Percentiles rank a stretch among this genome's conserved stretches.
Conservation (phyloP, 805 yeast genomes). For the Saccharomycopsis microspora region DNA sequence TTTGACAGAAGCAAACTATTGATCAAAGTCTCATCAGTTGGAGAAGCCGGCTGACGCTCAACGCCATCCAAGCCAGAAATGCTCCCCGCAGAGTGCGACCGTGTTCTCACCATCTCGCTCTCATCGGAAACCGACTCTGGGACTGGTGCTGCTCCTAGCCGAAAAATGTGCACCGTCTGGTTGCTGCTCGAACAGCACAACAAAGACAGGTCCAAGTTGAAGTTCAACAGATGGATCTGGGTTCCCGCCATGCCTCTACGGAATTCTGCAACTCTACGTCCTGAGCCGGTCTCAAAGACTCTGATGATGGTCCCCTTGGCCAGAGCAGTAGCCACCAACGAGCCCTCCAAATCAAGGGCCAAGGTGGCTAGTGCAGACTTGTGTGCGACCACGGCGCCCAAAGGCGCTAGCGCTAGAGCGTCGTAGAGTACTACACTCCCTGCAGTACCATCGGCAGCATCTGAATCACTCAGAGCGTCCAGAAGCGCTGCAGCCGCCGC, state of each 20-base stretch:
- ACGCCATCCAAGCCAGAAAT: background rate
- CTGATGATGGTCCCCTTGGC: constrained; percentile 83
- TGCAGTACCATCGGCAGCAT: constrained; percentile 10
- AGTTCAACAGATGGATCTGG: constrained; percentile 38
- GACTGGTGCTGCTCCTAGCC: constrained; percentile 22
- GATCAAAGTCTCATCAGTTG: constrained; percentile 14
- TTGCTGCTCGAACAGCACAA: constrained; percentile 51
- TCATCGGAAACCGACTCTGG: constrained; percentile 4
- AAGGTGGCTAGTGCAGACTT: constrained; percentile 62
- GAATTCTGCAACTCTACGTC: constrained; percentile 52
- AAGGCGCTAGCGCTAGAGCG: constrained; percentile 57
- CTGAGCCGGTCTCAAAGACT: constrained; percentile 55
- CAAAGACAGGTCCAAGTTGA: constrained; percentile 37
- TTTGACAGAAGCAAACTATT: constrained; percentile 8
- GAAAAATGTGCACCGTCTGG: constrained; percentile 55
- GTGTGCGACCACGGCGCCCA: constrained; percentile 81
- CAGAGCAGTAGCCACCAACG: constrained; percentile 78
- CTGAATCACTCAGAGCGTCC: constrained; percentile 15
- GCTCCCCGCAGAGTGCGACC: background rate
- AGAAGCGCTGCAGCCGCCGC: constrained; percentile 20
- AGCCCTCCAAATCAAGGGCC: constrained; percentile 64
- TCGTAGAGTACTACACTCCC: constrained; percentile 79
- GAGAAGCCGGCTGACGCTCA: constrained; percentile 4
- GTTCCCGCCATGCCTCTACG: constrained; percentile 71
- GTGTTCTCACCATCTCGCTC: constrained; percentile 5